phyloP scores from a whole-genome alignment of 2,329 filamentous ascomycete species.

The Aspergillus hortae region DNA sequence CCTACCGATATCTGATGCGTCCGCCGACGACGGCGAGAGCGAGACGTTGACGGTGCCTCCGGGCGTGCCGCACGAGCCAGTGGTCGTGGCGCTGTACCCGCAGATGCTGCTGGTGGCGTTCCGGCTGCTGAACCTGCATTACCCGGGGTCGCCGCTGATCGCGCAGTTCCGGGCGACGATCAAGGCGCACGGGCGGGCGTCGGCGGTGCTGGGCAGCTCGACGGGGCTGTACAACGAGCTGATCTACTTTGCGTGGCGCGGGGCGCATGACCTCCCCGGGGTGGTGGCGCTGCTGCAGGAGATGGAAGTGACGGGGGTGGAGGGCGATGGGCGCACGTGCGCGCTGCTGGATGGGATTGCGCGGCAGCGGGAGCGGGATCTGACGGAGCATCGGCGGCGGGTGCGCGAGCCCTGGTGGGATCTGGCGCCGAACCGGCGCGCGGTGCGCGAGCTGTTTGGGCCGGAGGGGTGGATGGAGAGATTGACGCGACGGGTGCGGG shows the following conservation, averaged over 20 bases:
- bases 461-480: slow-evolving; percentile 25
- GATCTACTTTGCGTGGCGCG: slow-evolving; percentile 41
- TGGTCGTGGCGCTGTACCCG: slow-evolving; percentile 39
- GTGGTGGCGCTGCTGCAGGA: slow-evolving; percentile 40
- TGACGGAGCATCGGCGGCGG: slow-evolving; percentile 14
- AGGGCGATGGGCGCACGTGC: slow-evolving; percentile 33
- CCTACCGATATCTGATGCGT: neutral
- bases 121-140: slow-evolving; percentile 37
- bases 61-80: slow-evolving; percentile 25
- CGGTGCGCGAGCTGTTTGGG: slow-evolving; percentile 23
- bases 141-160: slow-evolving; percentile 39
- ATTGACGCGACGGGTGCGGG: slow-evolving; percentile 13
- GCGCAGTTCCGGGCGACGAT: slow-evolving; percentile 40
- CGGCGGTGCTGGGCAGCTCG: slow-evolving; percentile 42
- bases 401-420: slow-evolving; percentile 29
- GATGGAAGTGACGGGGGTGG: slow-evolving; percentile 43
- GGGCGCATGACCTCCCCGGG: slow-evolving; percentile 38
- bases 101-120: slow-evolving; percentile 40
- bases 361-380: slow-evolving; percentile 21
- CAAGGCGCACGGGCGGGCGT: slow-evolving; percentile 38
- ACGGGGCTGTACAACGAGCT: slow-evolving; percentile 43
- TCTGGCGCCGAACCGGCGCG: slow-evolving; percentile 27
- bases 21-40: neutral
- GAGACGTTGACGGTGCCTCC: slow-evolving; percentile 28
- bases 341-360: slow-evolving; percentile 29